Base-by-base conservation (phyloP, 371 early-diverging fungal genomes). In the Mucor mucedo region DNA sequence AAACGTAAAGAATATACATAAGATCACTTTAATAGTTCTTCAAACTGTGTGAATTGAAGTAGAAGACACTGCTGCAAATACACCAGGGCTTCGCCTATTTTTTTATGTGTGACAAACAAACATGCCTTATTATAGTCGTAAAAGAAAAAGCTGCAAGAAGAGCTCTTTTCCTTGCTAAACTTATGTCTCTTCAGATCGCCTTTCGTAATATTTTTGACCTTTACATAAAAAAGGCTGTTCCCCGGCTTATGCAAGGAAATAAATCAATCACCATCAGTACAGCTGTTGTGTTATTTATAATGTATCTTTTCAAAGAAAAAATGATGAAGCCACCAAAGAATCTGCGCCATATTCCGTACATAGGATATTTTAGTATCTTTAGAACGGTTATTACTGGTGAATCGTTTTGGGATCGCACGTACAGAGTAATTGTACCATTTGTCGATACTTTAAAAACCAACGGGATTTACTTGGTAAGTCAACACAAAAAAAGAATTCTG, bases 291-390 rank as follows among this genome's bases (percentile, higher is more conserved):
- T 21, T 65, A 9, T 40, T 39, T 21, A 10, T 60, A n/a, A 44
- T 58, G n/a, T 52, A 38, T 28, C 10, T 42, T n/a, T 52, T 58
- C 5, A 21, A 33, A 33, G 45, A 64, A n/a, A 33, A 5, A 2
- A 0, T 58, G 5, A 11, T 64, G 16, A 60, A 49, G 28, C 67
- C 67, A 14, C 76, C 76, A 9, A 55, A 50, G 7, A 30, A 38
- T 3, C 14, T 75, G 8, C 60, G 70, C 5, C 76, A 72, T 60
- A 32, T 75, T 9, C 76, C 72, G 3, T 55, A 63, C 42, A n/a
- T 52, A 2, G 39, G 60, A 4, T 55, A 50, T n/a, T 56, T 52
- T 29, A 28, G 32, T 6, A 2, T 68, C 2, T 41, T 63, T 32
- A 60, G 44, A 5, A 30, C 56, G 7, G n/a, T 56, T 16, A 2